These are phyloP conservation scores for Xylaria sp. DNA, from an alignment of 2,329 filamentous ascomycete genomes.

Conservation along the genomic window DNA sequence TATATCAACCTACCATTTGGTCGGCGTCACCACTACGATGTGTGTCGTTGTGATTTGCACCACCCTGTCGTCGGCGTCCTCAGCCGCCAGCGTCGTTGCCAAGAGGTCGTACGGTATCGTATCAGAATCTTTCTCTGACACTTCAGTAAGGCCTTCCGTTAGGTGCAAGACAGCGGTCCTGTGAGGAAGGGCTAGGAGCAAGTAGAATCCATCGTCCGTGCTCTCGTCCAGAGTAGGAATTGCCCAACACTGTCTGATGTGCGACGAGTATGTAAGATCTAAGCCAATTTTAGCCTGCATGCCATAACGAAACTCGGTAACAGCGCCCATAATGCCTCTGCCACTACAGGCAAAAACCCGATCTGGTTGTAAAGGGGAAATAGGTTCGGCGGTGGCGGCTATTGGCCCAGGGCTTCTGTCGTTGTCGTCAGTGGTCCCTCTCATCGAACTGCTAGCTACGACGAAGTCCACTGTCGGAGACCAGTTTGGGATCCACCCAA, in stretches of 20 bases:
- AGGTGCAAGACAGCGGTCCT: slow-evolving; percentile 53
- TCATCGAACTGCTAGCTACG: slow-evolving; percentile 45
- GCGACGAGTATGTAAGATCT: slow-evolving; percentile 54
- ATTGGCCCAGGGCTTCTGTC: slow-evolving; percentile 52
- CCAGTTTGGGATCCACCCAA: slow-evolving; percentile 68
- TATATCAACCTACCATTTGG: slow-evolving; percentile 40
- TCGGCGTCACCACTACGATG: slow-evolving; percentile 44
- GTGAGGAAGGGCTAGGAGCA: slow-evolving; percentile 54
- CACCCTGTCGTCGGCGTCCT: slow-evolving; percentile 41
- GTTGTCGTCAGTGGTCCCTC: slow-evolving; percentile 36
- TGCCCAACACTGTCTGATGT: slow-evolving; percentile 57
- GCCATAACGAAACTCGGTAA: slow-evolving; percentile 72
- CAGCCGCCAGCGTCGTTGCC: slow-evolving; percentile 53
- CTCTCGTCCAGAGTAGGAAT: slow-evolving; percentile 39
- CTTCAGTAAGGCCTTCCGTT: slow-evolving; percentile 50
- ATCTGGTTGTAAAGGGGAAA: slow-evolving; percentile 46
- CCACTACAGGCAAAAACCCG: slow-evolving; percentile 69
- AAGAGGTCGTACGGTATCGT: slow-evolving; percentile 53
- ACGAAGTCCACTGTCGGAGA: slow-evolving; percentile 59
- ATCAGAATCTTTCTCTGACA: slow-evolving; percentile 46
- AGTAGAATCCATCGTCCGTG: slow-evolving; percentile 39
- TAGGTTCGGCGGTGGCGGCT: slow-evolving; percentile 30
- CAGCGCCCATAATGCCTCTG: slow-evolving; percentile 61
- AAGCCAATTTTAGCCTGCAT: slow-evolving; percentile 68
- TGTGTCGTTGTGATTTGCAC: slow-evolving; percentile 59